phyloP scores from a whole-genome alignment of 139 green algal species.

The Eudorina sp. region DNA sequence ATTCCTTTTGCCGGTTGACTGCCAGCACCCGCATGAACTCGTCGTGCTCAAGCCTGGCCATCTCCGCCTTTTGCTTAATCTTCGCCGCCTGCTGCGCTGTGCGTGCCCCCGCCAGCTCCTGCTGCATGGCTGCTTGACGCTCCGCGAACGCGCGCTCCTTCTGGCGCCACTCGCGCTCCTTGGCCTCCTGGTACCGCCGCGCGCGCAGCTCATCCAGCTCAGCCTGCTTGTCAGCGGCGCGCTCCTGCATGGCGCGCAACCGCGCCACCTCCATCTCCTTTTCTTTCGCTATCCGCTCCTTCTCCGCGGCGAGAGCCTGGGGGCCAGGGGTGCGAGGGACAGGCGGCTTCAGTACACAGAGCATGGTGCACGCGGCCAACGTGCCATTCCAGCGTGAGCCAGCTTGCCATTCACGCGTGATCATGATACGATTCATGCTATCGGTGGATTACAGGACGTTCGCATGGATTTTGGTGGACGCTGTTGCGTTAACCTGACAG shows the following conservation, averaged over 20 bases:
- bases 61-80: slow-evolving; percentile 77
- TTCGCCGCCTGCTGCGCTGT: slow-evolving; percentile 82
- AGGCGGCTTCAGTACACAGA: no score
- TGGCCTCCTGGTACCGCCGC: slow-evolving; percentile 74
- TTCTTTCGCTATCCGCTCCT: slow-evolving; percentile 80
- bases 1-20: slow-evolving; percentile 75
- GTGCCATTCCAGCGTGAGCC: no score
- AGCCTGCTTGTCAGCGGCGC: slow-evolving; percentile 80
- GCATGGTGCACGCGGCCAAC: no score
- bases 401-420: no score
- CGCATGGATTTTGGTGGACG: no score
- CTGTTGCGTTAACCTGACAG: no score
- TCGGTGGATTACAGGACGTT: no score
- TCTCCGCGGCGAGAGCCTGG: slow-evolving; percentile 73
- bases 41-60: slow-evolving; percentile 80
- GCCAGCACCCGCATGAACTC: slow-evolving; percentile 85
- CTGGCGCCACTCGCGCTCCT: slow-evolving; percentile 85
- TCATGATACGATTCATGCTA: no score
- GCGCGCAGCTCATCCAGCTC: slow-evolving; percentile 91
- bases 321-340: no score
- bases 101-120: slow-evolving; percentile 77
- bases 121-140: slow-evolving; percentile 67
- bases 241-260: slow-evolving; percentile 88
- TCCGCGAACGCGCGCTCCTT: slow-evolving; percentile 77
- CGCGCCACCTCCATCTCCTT: slow-evolving; percentile 90